Conservation (phyloP, 208 protist species). For the Leishmania arabica region DNA sequence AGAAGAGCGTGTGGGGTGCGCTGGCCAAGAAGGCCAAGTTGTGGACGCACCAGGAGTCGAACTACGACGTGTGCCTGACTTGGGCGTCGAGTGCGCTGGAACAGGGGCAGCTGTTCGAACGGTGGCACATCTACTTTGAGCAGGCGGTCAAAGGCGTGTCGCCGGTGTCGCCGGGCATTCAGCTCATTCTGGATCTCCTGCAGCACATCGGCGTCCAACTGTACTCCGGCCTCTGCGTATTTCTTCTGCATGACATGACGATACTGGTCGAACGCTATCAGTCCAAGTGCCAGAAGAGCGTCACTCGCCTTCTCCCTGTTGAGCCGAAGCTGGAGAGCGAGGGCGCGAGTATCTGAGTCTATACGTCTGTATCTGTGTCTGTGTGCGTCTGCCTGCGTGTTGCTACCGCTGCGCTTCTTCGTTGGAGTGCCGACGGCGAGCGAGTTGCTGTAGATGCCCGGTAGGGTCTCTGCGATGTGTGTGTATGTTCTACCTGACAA, state of each 20-base stretch:
- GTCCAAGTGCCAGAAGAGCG: slow-evolving; percentile 67
- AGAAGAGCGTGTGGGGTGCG: slow-evolving; percentile 49
- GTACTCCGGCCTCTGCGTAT: slow-evolving; percentile 63
- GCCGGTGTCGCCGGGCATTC: slow-evolving; percentile 29
- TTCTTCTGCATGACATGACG: slow-evolving; percentile 79
- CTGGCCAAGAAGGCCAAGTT: slow-evolving; percentile 65
- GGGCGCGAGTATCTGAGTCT: slow-evolving; percentile 10
- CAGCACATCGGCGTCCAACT: slow-evolving; percentile 51
- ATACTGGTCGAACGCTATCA: slow-evolving; percentile 70
- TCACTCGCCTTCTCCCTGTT: slow-evolving; percentile 58
- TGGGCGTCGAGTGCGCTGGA: slow-evolving; percentile 72
- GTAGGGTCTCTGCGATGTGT: background rate
- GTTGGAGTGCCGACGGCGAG: background rate
- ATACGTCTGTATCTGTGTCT: background rate
- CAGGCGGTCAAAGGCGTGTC: slow-evolving; percentile 37
- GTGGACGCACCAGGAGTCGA: slow-evolving; percentile 64
- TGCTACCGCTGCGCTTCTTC: background rate
- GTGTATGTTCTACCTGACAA: background rate
- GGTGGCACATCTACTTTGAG: slow-evolving; percentile 70
- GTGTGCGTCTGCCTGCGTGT: background rate
- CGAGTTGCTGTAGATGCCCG: background rate
- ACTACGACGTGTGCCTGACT: slow-evolving; percentile 56
- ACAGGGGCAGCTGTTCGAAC: slow-evolving; percentile 73
- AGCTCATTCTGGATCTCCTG: slow-evolving; percentile 47
- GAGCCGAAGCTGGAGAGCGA: slow-evolving; percentile 56